Percentiles rank a stretch among this genome's conserved stretches.
Evolutionary conservation across 768 basidiomycete genomes (phyloP).

Genomic region (Trametes gibbosa): DNA sequence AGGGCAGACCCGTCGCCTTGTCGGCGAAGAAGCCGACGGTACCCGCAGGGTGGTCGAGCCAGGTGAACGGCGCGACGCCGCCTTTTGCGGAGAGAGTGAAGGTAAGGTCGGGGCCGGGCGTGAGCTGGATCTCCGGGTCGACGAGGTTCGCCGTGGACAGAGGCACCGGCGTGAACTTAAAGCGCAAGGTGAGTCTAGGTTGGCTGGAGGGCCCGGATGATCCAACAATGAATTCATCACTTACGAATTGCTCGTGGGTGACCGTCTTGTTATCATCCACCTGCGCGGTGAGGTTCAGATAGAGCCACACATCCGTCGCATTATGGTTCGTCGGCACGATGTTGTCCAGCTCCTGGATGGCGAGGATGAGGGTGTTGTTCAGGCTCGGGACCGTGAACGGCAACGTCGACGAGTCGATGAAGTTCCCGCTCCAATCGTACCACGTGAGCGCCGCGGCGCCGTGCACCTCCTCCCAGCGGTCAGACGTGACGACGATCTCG

Average conservation of each 20-base stretch:
- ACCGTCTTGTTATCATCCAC: constrained; percentile 36
- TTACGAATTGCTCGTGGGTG: constrained; percentile 52
- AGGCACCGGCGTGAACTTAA: constrained; percentile 51
- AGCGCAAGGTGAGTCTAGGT: not conserved
- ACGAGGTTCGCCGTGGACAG: constrained; percentile 45
- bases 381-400: constrained; percentile 45
- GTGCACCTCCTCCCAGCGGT: constrained; percentile 45
- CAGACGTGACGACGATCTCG: constrained; percentile 50
- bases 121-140: constrained; percentile 47
- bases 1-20: constrained; percentile 36
- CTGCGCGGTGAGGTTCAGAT: constrained; percentile 47
- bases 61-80: constrained; percentile 56
- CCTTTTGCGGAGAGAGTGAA: constrained; percentile 53
- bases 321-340: constrained; percentile 45
- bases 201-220: too few species aligned
- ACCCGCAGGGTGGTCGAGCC: constrained; percentile 57
- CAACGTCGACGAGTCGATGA: constrained; percentile 36
- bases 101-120: constrained; percentile 32
- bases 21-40: constrained; percentile 55
- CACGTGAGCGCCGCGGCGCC: constrained; percentile 52
- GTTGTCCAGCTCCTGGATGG: constrained; percentile 38
- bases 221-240: too few species aligned
- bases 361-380: constrained; percentile 47
- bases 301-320: constrained; percentile 47
- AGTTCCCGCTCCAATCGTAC: constrained; percentile 53